Conservation (phyloP, 345 rosid species). For the Odontarrhena argentea region DNA sequence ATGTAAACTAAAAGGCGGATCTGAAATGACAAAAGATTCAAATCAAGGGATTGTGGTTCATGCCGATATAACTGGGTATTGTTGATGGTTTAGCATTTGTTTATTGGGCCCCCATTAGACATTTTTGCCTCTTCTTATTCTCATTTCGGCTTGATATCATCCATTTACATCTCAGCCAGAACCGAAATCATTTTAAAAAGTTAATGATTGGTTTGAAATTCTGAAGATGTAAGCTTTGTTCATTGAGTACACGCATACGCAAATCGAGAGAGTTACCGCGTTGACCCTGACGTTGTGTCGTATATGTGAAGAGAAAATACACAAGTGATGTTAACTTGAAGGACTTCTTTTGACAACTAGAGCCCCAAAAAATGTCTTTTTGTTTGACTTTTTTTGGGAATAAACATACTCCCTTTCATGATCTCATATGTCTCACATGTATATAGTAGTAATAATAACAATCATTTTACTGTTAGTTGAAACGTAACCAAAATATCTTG, state of each 20-base stretch:
- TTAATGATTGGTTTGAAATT: too few relatives aligned
- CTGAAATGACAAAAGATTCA: too few relatives aligned
- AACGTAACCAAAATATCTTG: neutral
- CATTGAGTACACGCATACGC: neutral
- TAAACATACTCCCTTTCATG: slow-evolving; percentile 5
- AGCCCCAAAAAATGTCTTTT: too few relatives aligned
- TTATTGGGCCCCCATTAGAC: too few relatives aligned
- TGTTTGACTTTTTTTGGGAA: neutral
- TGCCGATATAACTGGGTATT: too few relatives aligned
- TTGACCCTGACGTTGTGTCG: slow-evolving; percentile 8
- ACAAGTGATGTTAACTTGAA: neutral
- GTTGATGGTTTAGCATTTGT: too few relatives aligned
- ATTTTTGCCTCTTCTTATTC: too few relatives aligned
- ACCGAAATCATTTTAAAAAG: too few relatives aligned
- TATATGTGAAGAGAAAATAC: neutral
- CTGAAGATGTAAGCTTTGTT: neutral
- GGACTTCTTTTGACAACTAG: slow-evolving; percentile 33
- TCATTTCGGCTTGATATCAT: too few relatives aligned
- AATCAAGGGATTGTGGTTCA: too few relatives aligned
- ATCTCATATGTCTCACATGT: slow-evolving; percentile 6
- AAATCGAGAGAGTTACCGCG: neutral
- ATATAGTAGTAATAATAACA: neutral
- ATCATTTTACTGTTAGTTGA: slow-evolving; percentile 1
- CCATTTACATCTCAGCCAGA: too few relatives aligned
- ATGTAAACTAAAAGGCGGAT: too few relatives aligned